Conservation (phyloP, 1,284 basidiomycete genomes). For the Heterobasidion irregulare region DNA sequence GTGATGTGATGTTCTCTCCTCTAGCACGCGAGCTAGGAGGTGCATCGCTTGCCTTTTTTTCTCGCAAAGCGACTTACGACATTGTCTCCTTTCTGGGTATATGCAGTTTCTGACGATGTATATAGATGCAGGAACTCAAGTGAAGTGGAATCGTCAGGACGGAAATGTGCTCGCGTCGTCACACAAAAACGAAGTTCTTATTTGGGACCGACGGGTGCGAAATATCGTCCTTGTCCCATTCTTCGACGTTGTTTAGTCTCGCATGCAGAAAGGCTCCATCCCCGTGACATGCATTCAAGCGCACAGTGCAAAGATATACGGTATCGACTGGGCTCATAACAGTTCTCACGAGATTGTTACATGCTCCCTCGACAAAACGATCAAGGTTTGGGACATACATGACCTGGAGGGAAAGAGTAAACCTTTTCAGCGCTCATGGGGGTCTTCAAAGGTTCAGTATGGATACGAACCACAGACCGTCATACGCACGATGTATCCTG, state of each 20-base stretch:
- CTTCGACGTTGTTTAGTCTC: conserved; percentile 5
- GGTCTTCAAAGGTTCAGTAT: not conserved
- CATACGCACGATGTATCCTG: conserved; percentile 79
- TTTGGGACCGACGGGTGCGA: conserved; percentile 81
- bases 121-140: conserved; percentile 81
- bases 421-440: not conserved
- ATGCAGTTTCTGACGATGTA: not conserved
- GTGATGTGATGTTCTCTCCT: too few relatives aligned
- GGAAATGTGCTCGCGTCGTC: conserved; percentile 82
- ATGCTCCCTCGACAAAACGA: conserved; percentile 87
- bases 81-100: not conserved
- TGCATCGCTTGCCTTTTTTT: not conserved
- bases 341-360: conserved; percentile 76
- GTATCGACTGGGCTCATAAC: conserved; percentile 88
- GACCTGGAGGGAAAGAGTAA: conserved; percentile 10
- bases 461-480: conserved; percentile 36
- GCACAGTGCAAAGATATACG: conserved; percentile 87
- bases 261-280: conserved; percentile 77
- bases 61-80: not conserved
- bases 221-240: not conserved
- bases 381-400: conserved; percentile 76
- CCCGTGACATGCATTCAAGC: conserved; percentile 73
- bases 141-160: conserved; percentile 91
- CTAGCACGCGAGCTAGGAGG: too few relatives aligned
- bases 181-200: conserved; percentile 74